Evolutionary conservation across 345 rosid species (phyloP), one percentile per base, ranked within the genome.

Genomic region (Ceriops zippeliana): DNA sequence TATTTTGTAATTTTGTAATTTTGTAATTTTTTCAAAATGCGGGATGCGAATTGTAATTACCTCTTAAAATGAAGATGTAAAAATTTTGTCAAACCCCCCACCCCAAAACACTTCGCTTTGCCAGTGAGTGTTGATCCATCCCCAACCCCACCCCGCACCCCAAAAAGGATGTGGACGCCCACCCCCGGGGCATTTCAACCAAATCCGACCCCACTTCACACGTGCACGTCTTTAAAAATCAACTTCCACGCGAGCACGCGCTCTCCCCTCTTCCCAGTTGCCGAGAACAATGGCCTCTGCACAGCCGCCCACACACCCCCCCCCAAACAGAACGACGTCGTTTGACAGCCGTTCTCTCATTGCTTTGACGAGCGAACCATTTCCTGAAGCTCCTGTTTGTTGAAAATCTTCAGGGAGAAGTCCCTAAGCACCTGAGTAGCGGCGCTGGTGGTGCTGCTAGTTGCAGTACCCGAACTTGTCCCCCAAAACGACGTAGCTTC

Each of bases 321-420:
- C 0, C 0, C 17, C 17, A 3, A 3, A 0, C 49, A 3, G 17
- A 42, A 42, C 49, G 32, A 57, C 52, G 13, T 5, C 15, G 4
- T 64, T n/a, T 28, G 28, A 9, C 0, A 20, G 10, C 8, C 37
- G 37, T 31, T 11, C 38, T 26, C n/a, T 84, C 73, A 84, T 37
- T 78, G 85, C 58, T 89, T 85, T 9, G 88, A 67, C 46, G 93
- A 73, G 59, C 86, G 80, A 59, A 76, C 69, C 91, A 85, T 79
- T 81, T 88, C 81, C 74, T 83, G 91, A 28, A 86, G 89, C 80
- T 92, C 91, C 65, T 83, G 86, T 54, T 85, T 84, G 16, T 92
- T 90, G 81, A 78, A 85, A 74, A 86, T 83, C 83, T 88, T 93
- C 72, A 88, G 65, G 7, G 96, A 88, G 69, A 92, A 86, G 71